These are phyloP conservation scores for Dothistroma septosporum DNA, from an alignment of 2,329 filamentous ascomycete species.

Conservation along the genomic window DNA sequence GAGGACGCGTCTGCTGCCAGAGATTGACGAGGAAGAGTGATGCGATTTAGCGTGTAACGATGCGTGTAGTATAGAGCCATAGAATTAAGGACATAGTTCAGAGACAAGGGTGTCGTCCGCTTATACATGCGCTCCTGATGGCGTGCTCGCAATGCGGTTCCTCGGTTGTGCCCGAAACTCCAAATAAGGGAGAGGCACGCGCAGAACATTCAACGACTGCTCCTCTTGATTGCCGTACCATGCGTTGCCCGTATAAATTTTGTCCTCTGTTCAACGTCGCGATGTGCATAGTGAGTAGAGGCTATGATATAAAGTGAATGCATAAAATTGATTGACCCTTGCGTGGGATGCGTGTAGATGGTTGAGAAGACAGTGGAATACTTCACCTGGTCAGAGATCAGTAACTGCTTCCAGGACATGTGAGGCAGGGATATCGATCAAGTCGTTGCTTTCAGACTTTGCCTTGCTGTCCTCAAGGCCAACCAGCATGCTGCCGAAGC, in stretches of 20 bases:
- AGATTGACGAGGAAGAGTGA: slow-evolving; percentile 34
- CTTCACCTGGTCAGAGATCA: background rate
- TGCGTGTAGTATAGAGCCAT: background rate
- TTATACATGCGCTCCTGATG: background rate
- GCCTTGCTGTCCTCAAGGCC: slow-evolving; percentile 48
- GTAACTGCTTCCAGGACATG: background rate
- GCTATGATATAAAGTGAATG: no score
- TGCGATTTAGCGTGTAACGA: background rate
- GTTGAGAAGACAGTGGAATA: background rate
- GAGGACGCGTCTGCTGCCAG: slow-evolving; percentile 14
- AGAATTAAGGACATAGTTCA: background rate
- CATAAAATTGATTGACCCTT: no score
- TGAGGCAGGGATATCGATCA: background rate
- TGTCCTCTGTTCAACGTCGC: no score
- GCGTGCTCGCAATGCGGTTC: background rate
- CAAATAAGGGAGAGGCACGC: background rate
- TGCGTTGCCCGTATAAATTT: no score
- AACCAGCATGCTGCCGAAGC: slow-evolving; percentile 42
- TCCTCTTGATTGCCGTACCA: no score
- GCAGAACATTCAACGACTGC: background rate
- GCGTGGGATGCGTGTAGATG: no score
- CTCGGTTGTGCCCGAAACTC: background rate
- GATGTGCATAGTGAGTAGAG: no score
- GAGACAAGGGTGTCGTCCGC: background rate
- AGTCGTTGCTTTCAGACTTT: slow-evolving; percentile 39